Conservation (phyloP, 2,329 filamentous ascomycete species). For the Hirsutella thompsonii region DNA sequence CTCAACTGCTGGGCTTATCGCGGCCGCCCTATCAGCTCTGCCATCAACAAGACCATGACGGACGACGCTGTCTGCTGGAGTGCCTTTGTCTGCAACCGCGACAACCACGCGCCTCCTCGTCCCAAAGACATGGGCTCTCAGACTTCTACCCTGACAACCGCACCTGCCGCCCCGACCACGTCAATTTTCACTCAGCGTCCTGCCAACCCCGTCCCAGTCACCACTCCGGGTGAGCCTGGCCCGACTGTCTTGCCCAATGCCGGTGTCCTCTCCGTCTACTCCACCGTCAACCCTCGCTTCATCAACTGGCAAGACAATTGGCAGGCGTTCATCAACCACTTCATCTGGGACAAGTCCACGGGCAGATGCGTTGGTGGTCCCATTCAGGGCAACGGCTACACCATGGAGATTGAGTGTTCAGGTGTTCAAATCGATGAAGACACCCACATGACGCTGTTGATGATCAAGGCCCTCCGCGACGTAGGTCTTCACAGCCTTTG, state of each 20-base stretch:
- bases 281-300: conserved; percentile 23
- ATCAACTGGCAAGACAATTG: conserved; percentile 26
- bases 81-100: conserved; percentile 27
- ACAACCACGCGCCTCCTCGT: conserved; percentile 17
- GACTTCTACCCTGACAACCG: conserved; percentile 20
- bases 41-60: conserved; percentile 24
- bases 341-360: conserved; percentile 24
- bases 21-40: conserved; percentile 23
- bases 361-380: conserved; percentile 20
- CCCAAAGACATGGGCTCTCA: conserved; percentile 22
- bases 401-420: conserved; percentile 22
- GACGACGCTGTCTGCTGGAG: conserved; percentile 24
- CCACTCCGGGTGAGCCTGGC: conserved; percentile 13
- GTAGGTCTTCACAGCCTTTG: conserved; percentile 24
- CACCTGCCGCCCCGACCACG: conserved; percentile 18
- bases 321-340: conserved; percentile 25
- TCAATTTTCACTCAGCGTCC: conserved; percentile 18
- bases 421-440: conserved; percentile 24
- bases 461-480: conserved; percentile 25
- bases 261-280: conserved; percentile 18
- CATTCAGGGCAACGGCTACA: conserved; percentile 21
- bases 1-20: conserved; percentile 29
- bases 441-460: conserved; percentile 24
- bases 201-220: conserved; percentile 10
- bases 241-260: conserved; percentile 16